These are phyloP conservation scores for Arachis stenosperma DNA, from an alignment of 306 rosid species.

Conservation along the genomic window DNA sequence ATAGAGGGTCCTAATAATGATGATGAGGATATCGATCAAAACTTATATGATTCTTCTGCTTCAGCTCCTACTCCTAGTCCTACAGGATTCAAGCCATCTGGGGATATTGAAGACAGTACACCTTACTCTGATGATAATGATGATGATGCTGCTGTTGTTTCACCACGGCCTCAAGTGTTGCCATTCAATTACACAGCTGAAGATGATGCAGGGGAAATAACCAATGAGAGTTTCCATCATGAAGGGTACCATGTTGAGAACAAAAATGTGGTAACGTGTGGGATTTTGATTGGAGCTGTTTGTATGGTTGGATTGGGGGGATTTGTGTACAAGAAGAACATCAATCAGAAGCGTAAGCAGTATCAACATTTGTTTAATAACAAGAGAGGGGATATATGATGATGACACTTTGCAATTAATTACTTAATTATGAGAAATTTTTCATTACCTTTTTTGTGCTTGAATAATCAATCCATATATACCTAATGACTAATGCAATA, in stretches of 20 bases:
- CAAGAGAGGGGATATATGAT: background rate
- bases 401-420: background rate
- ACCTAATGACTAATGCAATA: too few species aligned
- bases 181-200: constrained; percentile 36
- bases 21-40: background rate
- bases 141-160: background rate
- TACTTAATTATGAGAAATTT: background rate
- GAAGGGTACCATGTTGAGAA: background rate
- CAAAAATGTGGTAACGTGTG: background rate
- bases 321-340: constrained; percentile 32
- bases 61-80: background rate
- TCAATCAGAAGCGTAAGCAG: background rate
- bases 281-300: constrained; percentile 22
- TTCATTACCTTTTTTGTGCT: background rate
- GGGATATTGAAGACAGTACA: background rate
- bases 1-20: background rate
- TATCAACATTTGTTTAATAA: background rate
- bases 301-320: constrained; percentile 48
- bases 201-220: background rate
- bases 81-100: background rate
- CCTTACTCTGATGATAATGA: background rate
- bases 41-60: background rate
- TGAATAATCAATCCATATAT: background rate
- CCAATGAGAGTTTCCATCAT: background rate
- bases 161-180: background rate